phyloP scores from a whole-genome alignment of 805 yeast genomes.

The Zygotorulaspora sp. region DNA sequence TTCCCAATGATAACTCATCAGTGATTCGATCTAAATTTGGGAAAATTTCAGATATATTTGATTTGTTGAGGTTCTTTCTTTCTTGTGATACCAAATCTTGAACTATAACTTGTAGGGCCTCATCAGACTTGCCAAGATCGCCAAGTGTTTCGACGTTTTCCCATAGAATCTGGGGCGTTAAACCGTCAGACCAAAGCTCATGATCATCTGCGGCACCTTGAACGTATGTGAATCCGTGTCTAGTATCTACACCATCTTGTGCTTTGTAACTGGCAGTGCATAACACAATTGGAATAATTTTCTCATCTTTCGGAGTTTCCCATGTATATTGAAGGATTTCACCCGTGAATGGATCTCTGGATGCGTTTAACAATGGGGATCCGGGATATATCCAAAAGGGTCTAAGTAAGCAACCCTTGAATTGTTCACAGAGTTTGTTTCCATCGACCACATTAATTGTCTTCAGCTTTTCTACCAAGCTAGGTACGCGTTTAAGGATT shows the following conservation, averaged over 20 bases:
- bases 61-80: not conserved
- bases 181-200: conserved; percentile 68
- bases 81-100: conserved; percentile 3
- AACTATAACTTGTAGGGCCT: conserved; percentile 24
- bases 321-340: conserved; percentile 30
- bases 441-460: conserved; percentile 40
- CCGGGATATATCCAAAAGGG: conserved; percentile 73
- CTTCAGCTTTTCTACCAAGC: conserved; percentile 43
- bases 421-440: conserved; percentile 28
- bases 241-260: conserved; percentile 52
- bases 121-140: conserved; percentile 30
- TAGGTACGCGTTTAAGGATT: conserved; percentile 46
- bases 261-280: conserved; percentile 61
- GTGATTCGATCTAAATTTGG: conserved; percentile 19
- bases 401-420: conserved; percentile 44
- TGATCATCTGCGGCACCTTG: conserved; percentile 97
- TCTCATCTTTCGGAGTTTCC: conserved; percentile 33
- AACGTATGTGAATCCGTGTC: conserved; percentile 55
- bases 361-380: conserved; percentile 21
- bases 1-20: conserved; percentile 21
- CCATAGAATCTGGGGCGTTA: conserved; percentile 61
- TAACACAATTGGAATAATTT: conserved; percentile 43
- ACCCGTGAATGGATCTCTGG: conserved; percentile 31
- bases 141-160: conserved; percentile 31
- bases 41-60: conserved; percentile 15